Percentiles rank a stretch among this genome's conserved stretches.
Evolutionary conservation across 305 asterid species (phyloP).

Genomic region (Vinca major): DNA sequence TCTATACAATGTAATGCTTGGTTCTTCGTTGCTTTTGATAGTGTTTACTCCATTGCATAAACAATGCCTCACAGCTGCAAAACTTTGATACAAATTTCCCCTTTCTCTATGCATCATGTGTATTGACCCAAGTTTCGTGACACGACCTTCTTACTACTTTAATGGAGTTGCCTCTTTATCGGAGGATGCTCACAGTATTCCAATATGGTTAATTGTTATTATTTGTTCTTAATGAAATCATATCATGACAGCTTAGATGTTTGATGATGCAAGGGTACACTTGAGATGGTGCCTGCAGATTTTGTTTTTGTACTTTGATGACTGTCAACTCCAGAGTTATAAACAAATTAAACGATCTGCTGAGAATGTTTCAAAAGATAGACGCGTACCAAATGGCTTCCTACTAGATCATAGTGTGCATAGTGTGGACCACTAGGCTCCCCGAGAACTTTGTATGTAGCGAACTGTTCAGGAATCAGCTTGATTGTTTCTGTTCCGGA

Average conservation of each 20-base stretch:
- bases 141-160: not conserved
- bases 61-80: not conserved
- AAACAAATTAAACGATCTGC: not conserved
- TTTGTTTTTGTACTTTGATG: constrained; percentile 2
- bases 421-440: constrained; percentile 70
- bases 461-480: constrained; percentile 58
- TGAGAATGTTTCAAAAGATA: not conserved
- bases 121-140: not conserved
- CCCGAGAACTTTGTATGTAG: constrained; percentile 65
- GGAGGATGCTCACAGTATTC: not conserved
- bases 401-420: constrained; percentile 91
- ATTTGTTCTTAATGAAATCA: too few species aligned
- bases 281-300: constrained; percentile 63
- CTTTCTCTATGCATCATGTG: not conserved
- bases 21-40: not conserved
- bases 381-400: constrained; percentile 61
- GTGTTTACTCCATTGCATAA: not conserved
- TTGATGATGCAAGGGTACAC: constrained; percentile 59
- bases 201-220: too few species aligned
- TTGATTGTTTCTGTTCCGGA: constrained; percentile 53
- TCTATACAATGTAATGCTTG: not conserved
- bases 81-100: not conserved
- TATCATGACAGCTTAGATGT: constrained; percentile 49
- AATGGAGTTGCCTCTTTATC: too few species aligned
- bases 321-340: constrained; percentile 17